Conservation (phyloP, 768 basidiomycete genomes). For the Goffeauzyma gilvescens region DNA sequence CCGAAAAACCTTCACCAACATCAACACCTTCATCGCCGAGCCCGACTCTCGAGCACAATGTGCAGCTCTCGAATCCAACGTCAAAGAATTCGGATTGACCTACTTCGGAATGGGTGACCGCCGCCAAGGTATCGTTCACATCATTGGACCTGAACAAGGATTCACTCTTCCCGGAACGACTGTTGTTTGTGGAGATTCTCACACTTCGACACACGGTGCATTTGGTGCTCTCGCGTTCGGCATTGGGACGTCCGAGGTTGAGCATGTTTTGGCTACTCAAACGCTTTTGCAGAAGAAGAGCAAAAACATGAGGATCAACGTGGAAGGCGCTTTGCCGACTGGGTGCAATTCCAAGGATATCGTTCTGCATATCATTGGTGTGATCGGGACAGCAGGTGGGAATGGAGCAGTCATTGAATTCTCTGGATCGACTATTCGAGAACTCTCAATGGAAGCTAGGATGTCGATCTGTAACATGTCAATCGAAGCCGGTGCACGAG, state of each 20-base stretch:
- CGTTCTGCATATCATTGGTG: slow-evolving; percentile 71
- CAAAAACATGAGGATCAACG: slow-evolving; percentile 81
- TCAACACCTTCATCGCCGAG: slow-evolving; percentile 57
- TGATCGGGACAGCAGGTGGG: slow-evolving; percentile 83
- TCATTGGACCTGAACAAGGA: slow-evolving; percentile 85
- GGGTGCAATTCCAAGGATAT: slow-evolving; percentile 78
- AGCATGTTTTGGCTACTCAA: slow-evolving; percentile 83
- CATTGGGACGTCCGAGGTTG: slow-evolving; percentile 83
- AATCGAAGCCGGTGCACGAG: slow-evolving; percentile 79
- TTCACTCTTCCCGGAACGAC: slow-evolving; percentile 47
- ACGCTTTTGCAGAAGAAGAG: slow-evolving; percentile 68
- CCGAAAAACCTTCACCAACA: slow-evolving; percentile 53
- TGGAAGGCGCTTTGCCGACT: slow-evolving; percentile 59
- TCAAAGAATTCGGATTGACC: slow-evolving; percentile 75
- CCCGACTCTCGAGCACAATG: slow-evolving; percentile 73
- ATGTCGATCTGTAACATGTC: slow-evolving; percentile 73
- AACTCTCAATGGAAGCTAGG: slow-evolving; percentile 72
- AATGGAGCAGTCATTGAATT: slow-evolving; percentile 84
- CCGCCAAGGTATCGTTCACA: slow-evolving; percentile 70
- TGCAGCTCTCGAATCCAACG: slow-evolving; percentile 65
- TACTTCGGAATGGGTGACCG: slow-evolving; percentile 82
- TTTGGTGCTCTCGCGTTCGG: slow-evolving; percentile 85
- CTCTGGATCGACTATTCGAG: slow-evolving; percentile 68
- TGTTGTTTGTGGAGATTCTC: slow-evolving; percentile 74
- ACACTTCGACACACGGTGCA: slow-evolving; percentile 82